Base-by-base conservation (phyloP, 176 grass and related monocot species). In the Paspalum notatum region DNA sequence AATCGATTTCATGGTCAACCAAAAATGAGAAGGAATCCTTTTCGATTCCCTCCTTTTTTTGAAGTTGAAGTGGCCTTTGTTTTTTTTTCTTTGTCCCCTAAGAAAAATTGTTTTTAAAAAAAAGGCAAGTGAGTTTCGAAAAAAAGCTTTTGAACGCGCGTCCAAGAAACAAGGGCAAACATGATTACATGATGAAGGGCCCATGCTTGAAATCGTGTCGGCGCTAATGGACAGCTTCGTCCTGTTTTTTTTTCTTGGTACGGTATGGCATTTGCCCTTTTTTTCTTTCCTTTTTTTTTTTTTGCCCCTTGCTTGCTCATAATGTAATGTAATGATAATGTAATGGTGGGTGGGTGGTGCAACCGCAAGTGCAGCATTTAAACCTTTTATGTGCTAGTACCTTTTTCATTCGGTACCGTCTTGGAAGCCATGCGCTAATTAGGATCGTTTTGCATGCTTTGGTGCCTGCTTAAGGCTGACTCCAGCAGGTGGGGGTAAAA, bases 141-240 rank as follows among this genome's bases (percentile, higher is more conserved):
- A 17, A 17, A 2, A 32, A 1, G 21, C n/a, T 2, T 71, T 71
- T 71, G 7, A 27, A 25, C 45, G 67, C 49, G 24, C 22, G 21
- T 70, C 15, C 32, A 64, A 39, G 32, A 38, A 64, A 64, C 13
- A 64, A 39, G 32, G 15, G 32, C 27, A 40, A 64, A 18, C 39
- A 32, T 47, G 8, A 47, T 11, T 10, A 11, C n/a, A 45, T 68
- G 45, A 45, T 7, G 0, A 68, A 47, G 12, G 66, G 24, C 66
- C 42, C 66, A 46, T 46, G 66, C 66, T 47, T 68, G n/a, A 68
- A 68, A 46, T 68, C 66, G 66, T 68, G 66, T 68, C 66, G n/a
- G 42, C 66, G 66, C 66, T 68, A 47, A 7, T 25, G n/a, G 66
- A 68, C 66, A 68, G 4, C n/a, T n/a, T n/a, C n/a, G 66, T 1